These are phyloP conservation scores for Punica granatum DNA, from an alignment of 345 rosid species.

Conservation along the genomic window DNA sequence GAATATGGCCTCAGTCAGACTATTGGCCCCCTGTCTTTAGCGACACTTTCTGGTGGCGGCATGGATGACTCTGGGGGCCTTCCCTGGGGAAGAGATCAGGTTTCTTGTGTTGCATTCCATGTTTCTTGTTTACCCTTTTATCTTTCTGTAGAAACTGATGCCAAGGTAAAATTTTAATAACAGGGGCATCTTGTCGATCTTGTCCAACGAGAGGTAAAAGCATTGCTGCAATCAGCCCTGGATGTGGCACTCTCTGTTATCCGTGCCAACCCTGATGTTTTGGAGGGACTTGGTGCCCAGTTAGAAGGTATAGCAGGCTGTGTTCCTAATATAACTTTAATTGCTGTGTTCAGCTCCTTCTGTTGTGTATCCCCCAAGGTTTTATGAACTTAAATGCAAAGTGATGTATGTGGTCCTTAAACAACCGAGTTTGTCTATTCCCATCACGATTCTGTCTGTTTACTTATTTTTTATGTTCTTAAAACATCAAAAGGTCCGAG, in stretches of 20 bases:
- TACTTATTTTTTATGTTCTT: not conserved
- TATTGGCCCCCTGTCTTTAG: constrained; percentile 81
- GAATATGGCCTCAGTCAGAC: constrained; percentile 94
- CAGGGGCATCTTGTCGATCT: constrained; percentile 95
- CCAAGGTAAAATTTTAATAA: not conserved
- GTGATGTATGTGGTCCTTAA: too few species aligned
- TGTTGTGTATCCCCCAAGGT: too few species aligned
- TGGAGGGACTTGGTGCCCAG: constrained; percentile 92
- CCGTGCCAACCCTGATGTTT: constrained; percentile 77
- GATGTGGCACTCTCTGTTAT: constrained; percentile 70
- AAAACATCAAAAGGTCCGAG: not conserved
- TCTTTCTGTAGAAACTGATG: not conserved
- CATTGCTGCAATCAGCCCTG: constrained; percentile 66
- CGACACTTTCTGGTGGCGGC: constrained; percentile 87
- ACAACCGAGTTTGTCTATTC: too few species aligned
- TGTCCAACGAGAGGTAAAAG: constrained; percentile 83
- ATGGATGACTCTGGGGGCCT: constrained; percentile 74
- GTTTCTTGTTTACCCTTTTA: not conserved
- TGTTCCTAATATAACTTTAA: not conserved
- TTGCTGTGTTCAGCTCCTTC: not conserved
- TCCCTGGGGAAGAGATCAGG: constrained; percentile 97
- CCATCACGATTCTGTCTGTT: too few species aligned
- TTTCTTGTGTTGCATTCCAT: constrained; percentile 2
- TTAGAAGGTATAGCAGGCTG: constrained; percentile 59
- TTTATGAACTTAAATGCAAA: too few species aligned